Evolutionary conservation across 768 basidiomycete genomes (phyloP), one percentile per base, ranked within the genome.

Genomic region (Lyophyllum semitale): DNA sequence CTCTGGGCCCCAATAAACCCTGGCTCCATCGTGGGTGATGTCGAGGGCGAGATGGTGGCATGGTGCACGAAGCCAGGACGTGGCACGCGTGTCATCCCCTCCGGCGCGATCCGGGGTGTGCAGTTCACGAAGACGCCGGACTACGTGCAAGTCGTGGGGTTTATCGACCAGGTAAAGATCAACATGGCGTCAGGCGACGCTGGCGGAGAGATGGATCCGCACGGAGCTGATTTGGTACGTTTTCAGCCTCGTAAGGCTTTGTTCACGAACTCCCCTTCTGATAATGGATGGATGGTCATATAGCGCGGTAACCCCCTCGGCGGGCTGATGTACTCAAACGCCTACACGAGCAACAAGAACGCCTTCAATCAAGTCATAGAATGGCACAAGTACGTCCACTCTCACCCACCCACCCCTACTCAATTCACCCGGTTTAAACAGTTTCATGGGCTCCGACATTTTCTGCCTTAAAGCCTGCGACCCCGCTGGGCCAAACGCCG

Each of bases 71-170:
- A 77, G 62, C 66, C 80, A 72, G 61, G 81, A 57, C 57, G 81
- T 66, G 49, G 80, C 69, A 27, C 77, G 61, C 26, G 77, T 50
- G 32, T 72, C 43, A 84, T 88, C 51, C 87, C 84, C 17, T 41
- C 66, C 48, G 69, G 69, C 15, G 61, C 70, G 12, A 52, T 71
- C 15, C 55, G 55, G 26, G 69, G 69, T 18, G 69, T 64, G 32
- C 70, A 70, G 44, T 68, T 71, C n/a, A 76, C 87, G 20, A 71
- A 78, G 59, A 86, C 87, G 1, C 79, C 82, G 5, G 79, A 81
- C 65, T 88, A 82, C 64, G 72, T 87, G 27, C 85, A 84, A 61
- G 69, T 86, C 32, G 79, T 79, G 26, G 88, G 84, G 56, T 68
- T 77, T 46, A 84, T 84, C 22, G 79, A 88, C 61, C 68, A 86